Percentiles rank a stretch among this genome's conserved stretches.
Conservation (phyloP, 192 early-diverging fungal genomes). For the Spinellus fusiger region DNA sequence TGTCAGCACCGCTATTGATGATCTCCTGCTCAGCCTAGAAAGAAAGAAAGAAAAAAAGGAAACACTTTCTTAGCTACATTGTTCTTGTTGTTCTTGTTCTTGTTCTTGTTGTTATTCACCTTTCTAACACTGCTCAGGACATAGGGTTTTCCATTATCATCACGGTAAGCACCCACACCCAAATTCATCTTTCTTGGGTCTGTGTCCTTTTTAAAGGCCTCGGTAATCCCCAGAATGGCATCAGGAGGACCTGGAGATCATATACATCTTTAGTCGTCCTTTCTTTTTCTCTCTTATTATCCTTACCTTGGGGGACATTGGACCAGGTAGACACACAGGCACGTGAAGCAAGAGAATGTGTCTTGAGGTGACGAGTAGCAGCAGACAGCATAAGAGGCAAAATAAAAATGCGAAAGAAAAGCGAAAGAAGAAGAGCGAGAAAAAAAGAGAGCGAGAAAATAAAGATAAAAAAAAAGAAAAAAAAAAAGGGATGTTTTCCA, state of each 20-base stretch:
- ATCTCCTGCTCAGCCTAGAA: slow-evolving; percentile 77
- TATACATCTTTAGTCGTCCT: neutral
- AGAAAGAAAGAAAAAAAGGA: slow-evolving; percentile 5
- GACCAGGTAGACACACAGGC: slow-evolving; percentile 50
- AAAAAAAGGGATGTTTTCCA: neutral
- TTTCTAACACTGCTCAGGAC: slow-evolving; percentile 85
- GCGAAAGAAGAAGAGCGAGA: neutral
- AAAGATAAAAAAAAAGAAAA: neutral
- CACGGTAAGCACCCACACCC: slow-evolving; percentile 96
- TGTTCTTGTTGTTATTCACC: slow-evolving; percentile 32
- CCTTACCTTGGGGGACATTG: slow-evolving; percentile 50
- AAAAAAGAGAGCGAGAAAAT: neutral
- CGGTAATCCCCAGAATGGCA: slow-evolving; percentile 83
- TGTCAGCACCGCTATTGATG: slow-evolving; percentile 64
- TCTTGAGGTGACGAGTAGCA: slow-evolving; percentile 15
- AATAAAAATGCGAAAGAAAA: slow-evolving; percentile 17
- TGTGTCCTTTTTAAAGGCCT: slow-evolving; percentile 89
- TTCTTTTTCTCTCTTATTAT: neutral
- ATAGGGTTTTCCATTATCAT: slow-evolving; percentile 88
- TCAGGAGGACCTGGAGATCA: slow-evolving; percentile 58
- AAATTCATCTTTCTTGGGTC: slow-evolving; percentile 96
- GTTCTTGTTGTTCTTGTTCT: slow-evolving; percentile 5
- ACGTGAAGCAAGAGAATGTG: slow-evolving; percentile 17
- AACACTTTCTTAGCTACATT: neutral
- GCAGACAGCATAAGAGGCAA: slow-evolving; percentile 27